Evolutionary conservation across 2,329 filamentous ascomycete species (phyloP).

Genomic region (Ceratocystis cacaofunesta): DNA sequence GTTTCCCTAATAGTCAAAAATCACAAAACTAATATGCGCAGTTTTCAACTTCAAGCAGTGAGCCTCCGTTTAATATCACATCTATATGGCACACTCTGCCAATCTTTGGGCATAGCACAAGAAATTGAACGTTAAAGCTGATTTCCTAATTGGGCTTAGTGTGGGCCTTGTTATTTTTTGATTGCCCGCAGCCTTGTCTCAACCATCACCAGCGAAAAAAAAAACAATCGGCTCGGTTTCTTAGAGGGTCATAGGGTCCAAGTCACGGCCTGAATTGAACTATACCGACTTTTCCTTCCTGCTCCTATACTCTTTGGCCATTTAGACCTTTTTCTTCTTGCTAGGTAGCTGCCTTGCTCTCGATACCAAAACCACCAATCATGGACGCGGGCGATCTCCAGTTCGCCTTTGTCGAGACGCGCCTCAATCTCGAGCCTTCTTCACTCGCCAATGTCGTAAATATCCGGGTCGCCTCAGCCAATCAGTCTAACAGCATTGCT

Average conservation of each 20-base stretch:
- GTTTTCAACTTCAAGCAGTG: too few species aligned
- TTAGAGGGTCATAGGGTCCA: not conserved
- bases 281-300: not conserved
- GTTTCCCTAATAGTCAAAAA: not conserved
- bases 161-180: constrained; percentile 16
- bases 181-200: constrained; percentile 13
- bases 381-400: constrained; percentile 50
- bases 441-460: constrained; percentile 54
- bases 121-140: constrained; percentile 15
- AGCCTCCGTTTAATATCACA: not conserved
- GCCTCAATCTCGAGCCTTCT: constrained; percentile 64
- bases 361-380: constrained; percentile 18
- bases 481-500: constrained; percentile 25
- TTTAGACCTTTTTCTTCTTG: not conserved
- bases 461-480: constrained; percentile 48
- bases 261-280: not conserved
- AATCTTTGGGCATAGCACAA: not conserved
- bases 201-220: constrained; percentile 8
- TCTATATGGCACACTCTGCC: not conserved
- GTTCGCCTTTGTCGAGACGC: constrained; percentile 73
- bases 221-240: not conserved
- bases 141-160: constrained; percentile 19
- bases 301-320: not conserved
- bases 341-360: not conserved
- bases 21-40: too few species aligned